A percentile compares a stretch with the other conserved stretches of the same genome.
phyloP scores from a whole-genome alignment of 2,329 filamentous ascomycete genomes.

The Colletotrichum tamarilloi region DNA sequence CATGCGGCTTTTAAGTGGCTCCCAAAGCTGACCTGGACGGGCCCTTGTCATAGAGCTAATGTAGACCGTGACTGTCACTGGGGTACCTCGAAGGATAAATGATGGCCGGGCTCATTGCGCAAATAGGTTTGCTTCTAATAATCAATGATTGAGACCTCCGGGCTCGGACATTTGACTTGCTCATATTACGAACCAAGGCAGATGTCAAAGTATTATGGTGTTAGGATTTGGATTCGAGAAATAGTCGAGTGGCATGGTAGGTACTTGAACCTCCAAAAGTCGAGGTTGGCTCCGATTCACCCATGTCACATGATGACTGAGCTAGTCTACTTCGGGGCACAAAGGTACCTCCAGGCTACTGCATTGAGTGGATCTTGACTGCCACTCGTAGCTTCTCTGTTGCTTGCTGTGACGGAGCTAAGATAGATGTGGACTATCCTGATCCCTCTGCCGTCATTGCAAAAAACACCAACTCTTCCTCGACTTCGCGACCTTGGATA shows the following conservation, averaged over 20 bases:
- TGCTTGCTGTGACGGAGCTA: neutral
- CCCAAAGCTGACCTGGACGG: neutral
- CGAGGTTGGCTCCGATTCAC: neutral
- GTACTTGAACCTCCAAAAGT: neutral
- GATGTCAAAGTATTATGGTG: neutral
- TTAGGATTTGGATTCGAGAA: neutral
- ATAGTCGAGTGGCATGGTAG: neutral
- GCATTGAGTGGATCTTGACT: neutral
- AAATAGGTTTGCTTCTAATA: neutral
- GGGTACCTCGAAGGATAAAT: neutral
- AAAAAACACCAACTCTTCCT: neutral
- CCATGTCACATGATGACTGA: conserved; percentile 11
- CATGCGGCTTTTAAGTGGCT: conserved; percentile 6
- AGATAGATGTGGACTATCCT: neutral
- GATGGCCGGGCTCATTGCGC: neutral
- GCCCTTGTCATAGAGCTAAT: neutral
- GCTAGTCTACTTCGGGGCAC: conserved; percentile 4
- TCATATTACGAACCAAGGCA: neutral
- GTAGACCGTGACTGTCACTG: neutral
- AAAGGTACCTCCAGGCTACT: neutral
- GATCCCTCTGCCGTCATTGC: conserved; percentile 18
- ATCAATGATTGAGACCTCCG: neutral
- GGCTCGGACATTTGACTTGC: neutral
- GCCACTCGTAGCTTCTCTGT: neutral
- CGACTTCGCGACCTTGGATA: neutral